phyloP scores from a whole-genome alignment of 768 basidiomycete genomes.

The Sporobolomyces roseus region DNA sequence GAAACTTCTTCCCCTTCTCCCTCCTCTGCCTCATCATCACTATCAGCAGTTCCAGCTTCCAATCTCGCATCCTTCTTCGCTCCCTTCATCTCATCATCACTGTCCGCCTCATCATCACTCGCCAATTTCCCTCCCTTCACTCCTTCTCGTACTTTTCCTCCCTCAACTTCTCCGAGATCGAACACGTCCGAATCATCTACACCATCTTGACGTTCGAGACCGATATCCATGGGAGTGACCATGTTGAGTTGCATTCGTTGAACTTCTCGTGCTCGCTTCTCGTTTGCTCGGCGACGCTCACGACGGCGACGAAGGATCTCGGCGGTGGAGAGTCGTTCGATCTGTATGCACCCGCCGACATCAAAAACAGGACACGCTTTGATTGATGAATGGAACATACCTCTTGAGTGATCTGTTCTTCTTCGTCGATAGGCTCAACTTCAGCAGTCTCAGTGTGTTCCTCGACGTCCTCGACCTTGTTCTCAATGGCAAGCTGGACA shows the following conservation, averaged over 20 bases:
- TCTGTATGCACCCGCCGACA: conserved; percentile 58
- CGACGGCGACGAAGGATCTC: conserved; percentile 68
- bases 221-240: conserved; percentile 96
- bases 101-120: conserved; percentile 53
- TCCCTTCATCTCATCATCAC: conserved; percentile 47
- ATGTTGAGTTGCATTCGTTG: conserved; percentile 95
- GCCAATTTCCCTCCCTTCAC: conserved; percentile 47
- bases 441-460: conserved; percentile 65
- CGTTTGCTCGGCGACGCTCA: conserved; percentile 78
- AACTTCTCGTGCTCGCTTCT: conserved; percentile 77
- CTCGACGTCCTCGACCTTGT: conserved; percentile 66
- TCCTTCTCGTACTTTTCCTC: conserved; percentile 49
- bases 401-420: conserved; percentile 83
- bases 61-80: conserved; percentile 21
- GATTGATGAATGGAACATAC: conserved; percentile 51
- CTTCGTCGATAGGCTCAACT: conserved; percentile 63
- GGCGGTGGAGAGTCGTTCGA: conserved; percentile 77
- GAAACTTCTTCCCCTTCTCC: conserved; percentile 58
- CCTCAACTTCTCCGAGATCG: conserved; percentile 67
- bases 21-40: conserved; percentile 54
- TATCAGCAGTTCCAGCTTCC: conserved; percentile 45
- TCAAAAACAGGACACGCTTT: background rate
- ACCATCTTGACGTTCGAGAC: conserved; percentile 74
- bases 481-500: conserved; percentile 74
- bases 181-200: conserved; percentile 84